Percentiles rank a stretch among this genome's conserved stretches.
These are phyloP conservation scores for Saccharomyces hybrid DNA, from an alignment of 1,139 yeast species.

Conservation along the genomic window DNA sequence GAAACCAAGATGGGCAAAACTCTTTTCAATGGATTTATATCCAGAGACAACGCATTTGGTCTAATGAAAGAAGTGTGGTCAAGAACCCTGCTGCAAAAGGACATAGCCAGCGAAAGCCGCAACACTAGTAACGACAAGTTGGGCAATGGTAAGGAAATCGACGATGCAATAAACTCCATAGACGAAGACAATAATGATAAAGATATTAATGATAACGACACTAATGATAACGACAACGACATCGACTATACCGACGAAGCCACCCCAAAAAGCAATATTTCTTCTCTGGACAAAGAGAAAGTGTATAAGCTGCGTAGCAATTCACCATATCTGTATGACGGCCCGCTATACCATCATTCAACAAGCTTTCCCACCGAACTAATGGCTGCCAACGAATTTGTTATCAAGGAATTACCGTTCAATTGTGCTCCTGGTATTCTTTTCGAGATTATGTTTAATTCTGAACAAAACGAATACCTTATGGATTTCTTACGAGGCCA, in stretches of 20 bases:
- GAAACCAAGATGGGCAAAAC: slow-evolving; percentile 58
- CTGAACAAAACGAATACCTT: slow-evolving; percentile 51
- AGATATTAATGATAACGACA: slow-evolving; percentile 22
- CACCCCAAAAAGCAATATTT: background rate
- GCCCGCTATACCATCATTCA: slow-evolving; percentile 41
- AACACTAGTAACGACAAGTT: slow-evolving; percentile 23
- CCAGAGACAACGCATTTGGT: slow-evolving; percentile 72
- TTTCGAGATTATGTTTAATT: slow-evolving; percentile 61
- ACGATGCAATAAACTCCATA: background rate
- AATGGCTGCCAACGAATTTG: slow-evolving; percentile 49
- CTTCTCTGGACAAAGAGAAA: background rate
- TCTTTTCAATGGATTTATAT: slow-evolving; percentile 81
- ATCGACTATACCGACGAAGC: slow-evolving; percentile 9
- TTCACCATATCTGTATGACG: slow-evolving; percentile 16
- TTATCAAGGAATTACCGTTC: slow-evolving; percentile 45
- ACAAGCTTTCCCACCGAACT: slow-evolving; percentile 42
- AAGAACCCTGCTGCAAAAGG: slow-evolving; percentile 12
- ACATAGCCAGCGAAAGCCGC: slow-evolving; percentile 14
- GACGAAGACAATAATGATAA: slow-evolving; percentile 6
- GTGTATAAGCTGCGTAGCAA: slow-evolving; percentile 28
- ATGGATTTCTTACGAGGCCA: slow-evolving; percentile 50
- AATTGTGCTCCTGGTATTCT: slow-evolving; percentile 76
- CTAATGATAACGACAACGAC: slow-evolving; percentile 23
- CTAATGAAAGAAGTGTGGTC: slow-evolving; percentile 59
- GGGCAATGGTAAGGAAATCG: slow-evolving; percentile 16